Evolutionary conservation across 352 stramenopile species (phyloP).

Genomic region (Globisporangium sylvaticum): DNA sequence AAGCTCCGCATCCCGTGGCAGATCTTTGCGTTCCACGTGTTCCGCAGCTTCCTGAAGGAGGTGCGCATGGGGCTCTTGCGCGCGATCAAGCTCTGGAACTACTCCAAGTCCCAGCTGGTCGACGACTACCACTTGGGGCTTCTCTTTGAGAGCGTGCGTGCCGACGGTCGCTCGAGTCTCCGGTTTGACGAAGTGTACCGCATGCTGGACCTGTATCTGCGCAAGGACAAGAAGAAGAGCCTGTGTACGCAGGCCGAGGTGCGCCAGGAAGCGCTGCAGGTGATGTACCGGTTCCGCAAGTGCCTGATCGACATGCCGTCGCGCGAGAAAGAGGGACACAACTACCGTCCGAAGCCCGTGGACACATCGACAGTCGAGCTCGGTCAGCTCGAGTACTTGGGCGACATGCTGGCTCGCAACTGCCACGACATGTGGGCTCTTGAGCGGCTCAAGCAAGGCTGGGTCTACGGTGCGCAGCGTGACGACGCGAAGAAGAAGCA

Average conservation of each 20-base stretch:
- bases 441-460: constrained; percentile 83
- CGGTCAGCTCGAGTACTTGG: constrained; percentile 64
- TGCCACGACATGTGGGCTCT: constrained; percentile 86
- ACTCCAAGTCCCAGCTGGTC: constrained; percentile 72
- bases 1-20: constrained; percentile 78
- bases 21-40: constrained; percentile 68
- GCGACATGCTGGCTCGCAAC: constrained; percentile 77
- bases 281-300: constrained; percentile 88
- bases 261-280: constrained; percentile 67
- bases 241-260: constrained; percentile 72
- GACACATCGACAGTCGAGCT: constrained; percentile 75
- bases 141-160: constrained; percentile 73
- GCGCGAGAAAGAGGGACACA: constrained; percentile 85
- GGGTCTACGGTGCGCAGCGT: constrained; percentile 65
- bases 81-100: constrained; percentile 82
- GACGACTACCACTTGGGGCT: constrained; percentile 81
- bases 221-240: constrained; percentile 71
- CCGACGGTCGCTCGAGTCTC: constrained; percentile 65
- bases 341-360: constrained; percentile 83
- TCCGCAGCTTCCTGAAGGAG: constrained; percentile 66
- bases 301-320: constrained; percentile 88
- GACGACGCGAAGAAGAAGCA: constrained; percentile 72
- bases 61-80: constrained; percentile 65
- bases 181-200: constrained; percentile 84
- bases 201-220: constrained; percentile 81